phyloP scores from a whole-genome alignment of 1,284 basidiomycete species.

The Earliella scabrosa region DNA sequence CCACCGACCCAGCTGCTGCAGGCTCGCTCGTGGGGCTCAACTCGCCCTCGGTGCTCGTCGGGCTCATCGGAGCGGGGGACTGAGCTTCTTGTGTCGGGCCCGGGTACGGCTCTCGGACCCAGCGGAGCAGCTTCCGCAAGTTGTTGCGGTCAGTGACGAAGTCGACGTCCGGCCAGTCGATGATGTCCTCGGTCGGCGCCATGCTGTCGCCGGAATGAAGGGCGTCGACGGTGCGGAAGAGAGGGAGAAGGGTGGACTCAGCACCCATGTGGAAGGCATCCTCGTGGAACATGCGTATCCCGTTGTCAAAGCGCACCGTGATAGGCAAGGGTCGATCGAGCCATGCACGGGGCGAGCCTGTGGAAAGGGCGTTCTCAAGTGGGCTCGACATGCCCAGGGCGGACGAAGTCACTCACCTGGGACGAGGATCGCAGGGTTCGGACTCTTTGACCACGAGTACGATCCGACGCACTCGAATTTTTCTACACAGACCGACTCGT shows the following conservation, averaged over 20 bases:
- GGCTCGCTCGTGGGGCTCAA: conserved; percentile 1
- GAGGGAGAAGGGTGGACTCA: conserved; percentile 45
- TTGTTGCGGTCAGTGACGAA: conserved; percentile 63
- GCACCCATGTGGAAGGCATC: conserved; percentile 50
- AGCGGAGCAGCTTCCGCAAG: conserved; percentile 61
- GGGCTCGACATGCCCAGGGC: too few species aligned
- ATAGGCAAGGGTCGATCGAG: conserved; percentile 47
- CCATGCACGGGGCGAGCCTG: conserved; percentile 60
- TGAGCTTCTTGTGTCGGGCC: neutral
- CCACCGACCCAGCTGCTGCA: neutral
- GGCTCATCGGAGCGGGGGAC: neutral
- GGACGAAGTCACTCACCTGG: conserved; percentile 53
- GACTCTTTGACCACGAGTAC: conserved; percentile 51
- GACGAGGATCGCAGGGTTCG: conserved; percentile 53
- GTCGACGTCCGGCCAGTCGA: conserved; percentile 55
- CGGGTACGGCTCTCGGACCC: conserved; percentile 38
- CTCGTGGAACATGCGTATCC: conserved; percentile 50
- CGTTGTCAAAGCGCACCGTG: conserved; percentile 50
- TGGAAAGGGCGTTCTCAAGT: too few species aligned
- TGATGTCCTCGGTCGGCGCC: neutral
- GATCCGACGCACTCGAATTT: conserved; percentile 50
- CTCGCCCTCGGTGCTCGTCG: neutral
- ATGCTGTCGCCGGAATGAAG: conserved; percentile 33
- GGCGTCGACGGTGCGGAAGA: conserved; percentile 53
- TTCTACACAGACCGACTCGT: conserved; percentile 15